Evolutionary conservation across 306 rosid genomes (phyloP), one percentile per base, ranked within the genome.

Genomic region (Glycine tomentella): DNA sequence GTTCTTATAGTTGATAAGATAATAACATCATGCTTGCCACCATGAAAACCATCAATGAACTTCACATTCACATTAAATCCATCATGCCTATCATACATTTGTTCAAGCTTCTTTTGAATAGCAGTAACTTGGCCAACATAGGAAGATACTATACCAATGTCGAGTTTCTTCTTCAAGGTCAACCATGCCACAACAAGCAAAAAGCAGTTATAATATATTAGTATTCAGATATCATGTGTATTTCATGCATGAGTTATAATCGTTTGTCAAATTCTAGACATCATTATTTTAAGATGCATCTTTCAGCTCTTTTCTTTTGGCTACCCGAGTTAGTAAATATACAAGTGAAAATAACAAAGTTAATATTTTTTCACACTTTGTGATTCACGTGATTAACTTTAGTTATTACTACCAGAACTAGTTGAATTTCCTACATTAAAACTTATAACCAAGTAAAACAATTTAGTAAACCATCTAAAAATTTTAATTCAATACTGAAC

Each of bases 11-110:
- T 88, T 10, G 98, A 91, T 40, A 93, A 78, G 8, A 93, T 89
- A 2, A 93, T 76, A 12, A 93, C 46, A 49, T 93, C 98, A 3
- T 80, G 87, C 52, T 89, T 97, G 0, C 94, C 94, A 10, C 97
- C 97, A 36, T 93, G 97, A 48, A 90, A 93, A 0, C 94, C 97
- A 56, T 91, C 98, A 57, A 93, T 80, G 5, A 94, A 80, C 16
- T 81, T 87, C 40, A 93, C 93, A 16, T 90, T 86, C 58, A 93
- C 97, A 0, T 3, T 11, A 50, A 93, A 93, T 49, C 88, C 89
- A 63, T 68, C 83, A 70, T 12, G 9, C 5, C 59, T 46, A 1
- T 36, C 40, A 36, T 36, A 36, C 40, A 36, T 3, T 5, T 4
- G 0, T 55, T 80, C 87, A 25, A 93, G 56, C 69, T 72, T 84